A percentile compares a stretch with the other conserved stretches of the same genome.
Conservation (phyloP, 23 red algal genomes). For the Gracilariopsis chorda region DNA sequence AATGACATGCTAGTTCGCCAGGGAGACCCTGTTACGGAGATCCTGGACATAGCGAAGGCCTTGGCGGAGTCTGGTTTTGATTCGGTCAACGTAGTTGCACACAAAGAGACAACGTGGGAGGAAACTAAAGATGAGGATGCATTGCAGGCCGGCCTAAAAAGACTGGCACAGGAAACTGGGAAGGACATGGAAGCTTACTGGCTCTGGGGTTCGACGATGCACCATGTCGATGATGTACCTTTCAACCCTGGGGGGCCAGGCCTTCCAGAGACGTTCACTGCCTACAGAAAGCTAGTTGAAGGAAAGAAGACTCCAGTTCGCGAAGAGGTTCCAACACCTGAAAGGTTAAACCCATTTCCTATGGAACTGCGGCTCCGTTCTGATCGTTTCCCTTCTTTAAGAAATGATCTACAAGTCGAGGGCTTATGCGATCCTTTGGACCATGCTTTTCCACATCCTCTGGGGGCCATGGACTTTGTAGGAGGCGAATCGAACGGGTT, state of each 20-base stretch:
- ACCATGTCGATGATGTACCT: slow-evolving; percentile 82
- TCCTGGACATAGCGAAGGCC: slow-evolving; percentile 35
- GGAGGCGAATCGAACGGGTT: slow-evolving; percentile 71
- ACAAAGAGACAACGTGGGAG: slow-evolving; percentile 73
- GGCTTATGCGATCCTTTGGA: slow-evolving; percentile 47
- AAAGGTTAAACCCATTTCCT: slow-evolving; percentile 48
- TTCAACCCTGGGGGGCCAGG: slow-evolving; percentile 56
- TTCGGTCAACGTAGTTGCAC: slow-evolving; percentile 53
- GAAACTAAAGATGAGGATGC: slow-evolving; percentile 51
- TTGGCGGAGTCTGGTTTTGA: slow-evolving; percentile 19
- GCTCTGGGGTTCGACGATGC: slow-evolving; percentile 65
- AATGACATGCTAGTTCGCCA: slow-evolving; percentile 66
- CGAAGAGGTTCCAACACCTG: slow-evolving; percentile 24
- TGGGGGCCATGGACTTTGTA: slow-evolving; percentile 38
- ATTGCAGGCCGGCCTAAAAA: slow-evolving; percentile 51
- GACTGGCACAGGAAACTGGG: not conserved
- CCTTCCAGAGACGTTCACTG: slow-evolving; percentile 71
- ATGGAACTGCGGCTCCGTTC: slow-evolving; percentile 12
- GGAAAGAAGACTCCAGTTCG: slow-evolving; percentile 17
- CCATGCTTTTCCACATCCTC: slow-evolving; percentile 48
- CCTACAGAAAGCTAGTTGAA: slow-evolving; percentile 76
- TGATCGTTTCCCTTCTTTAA: slow-evolving; percentile 33
- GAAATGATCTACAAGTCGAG: slow-evolving; percentile 44
- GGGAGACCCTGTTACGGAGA: slow-evolving; percentile 59
- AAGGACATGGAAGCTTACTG: slow-evolving; percentile 7